Percentiles rank a stretch among this genome's conserved stretches.
phyloP scores from a whole-genome alignment of 73 alveolate genomes.

The Stentor coeruleus region DNA sequence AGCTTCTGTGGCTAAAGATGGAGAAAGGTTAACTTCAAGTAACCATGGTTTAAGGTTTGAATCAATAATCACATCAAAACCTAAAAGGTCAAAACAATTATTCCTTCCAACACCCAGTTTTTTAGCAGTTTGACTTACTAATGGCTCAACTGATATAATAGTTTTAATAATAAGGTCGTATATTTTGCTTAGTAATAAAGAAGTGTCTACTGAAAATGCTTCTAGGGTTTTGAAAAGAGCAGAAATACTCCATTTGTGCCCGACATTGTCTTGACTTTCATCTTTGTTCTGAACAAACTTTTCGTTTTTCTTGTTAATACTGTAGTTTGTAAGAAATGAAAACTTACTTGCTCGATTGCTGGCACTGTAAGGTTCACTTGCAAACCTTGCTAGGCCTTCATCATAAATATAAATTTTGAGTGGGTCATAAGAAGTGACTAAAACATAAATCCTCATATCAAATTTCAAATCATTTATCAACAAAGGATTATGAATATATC shows the following conservation, averaged over 20 bases:
- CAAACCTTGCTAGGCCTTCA: constrained; percentile 81
- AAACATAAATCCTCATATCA: constrained; percentile 76
- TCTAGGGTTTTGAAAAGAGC: constrained; percentile 74
- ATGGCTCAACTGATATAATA: constrained; percentile 57
- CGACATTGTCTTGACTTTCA: constrained; percentile 69
- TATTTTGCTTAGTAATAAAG: constrained; percentile 68
- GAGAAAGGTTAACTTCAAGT: constrained; percentile 83
- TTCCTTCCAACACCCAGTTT: constrained; percentile 60
- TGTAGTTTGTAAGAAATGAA: constrained; percentile 75
- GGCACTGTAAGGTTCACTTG: constrained; percentile 66
- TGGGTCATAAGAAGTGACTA: constrained; percentile 77
- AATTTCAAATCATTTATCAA: constrained; percentile 79
- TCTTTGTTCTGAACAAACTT: constrained; percentile 64
- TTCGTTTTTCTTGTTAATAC: constrained; percentile 77
- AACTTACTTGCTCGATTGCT: constrained; percentile 63
- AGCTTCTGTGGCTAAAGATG: constrained; percentile 72
- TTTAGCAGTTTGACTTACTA: constrained; percentile 58
- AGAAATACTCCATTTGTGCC: constrained; percentile 73
- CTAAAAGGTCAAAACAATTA: constrained; percentile 79
- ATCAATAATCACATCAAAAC: constrained; percentile 76
- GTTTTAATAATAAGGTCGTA: constrained; percentile 73
- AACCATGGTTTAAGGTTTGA: constrained; percentile 85
- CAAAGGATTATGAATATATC: constrained; percentile 75
- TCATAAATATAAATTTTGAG: constrained; percentile 69
- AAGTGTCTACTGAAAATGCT: constrained; percentile 61